These are phyloP conservation scores for Lactarius evosmus DNA, from an alignment of 768 basidiomycete species.

Conservation along the genomic window DNA sequence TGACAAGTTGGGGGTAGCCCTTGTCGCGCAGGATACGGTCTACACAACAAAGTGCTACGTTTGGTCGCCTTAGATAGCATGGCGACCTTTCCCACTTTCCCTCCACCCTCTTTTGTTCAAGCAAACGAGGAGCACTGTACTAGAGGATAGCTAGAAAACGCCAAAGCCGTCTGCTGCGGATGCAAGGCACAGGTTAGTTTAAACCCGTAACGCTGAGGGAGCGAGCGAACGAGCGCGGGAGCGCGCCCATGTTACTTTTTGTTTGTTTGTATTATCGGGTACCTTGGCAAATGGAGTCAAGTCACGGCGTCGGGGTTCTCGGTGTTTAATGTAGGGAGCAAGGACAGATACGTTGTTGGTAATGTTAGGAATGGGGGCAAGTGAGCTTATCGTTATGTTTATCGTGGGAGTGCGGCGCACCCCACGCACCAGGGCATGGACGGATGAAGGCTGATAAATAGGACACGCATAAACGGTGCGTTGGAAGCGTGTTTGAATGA, in stretches of 20 bases:
- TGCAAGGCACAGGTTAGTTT: background rate
- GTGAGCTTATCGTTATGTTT: background rate
- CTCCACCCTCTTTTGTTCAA: no score
- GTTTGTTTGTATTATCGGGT: background rate
- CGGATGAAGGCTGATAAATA: no score
- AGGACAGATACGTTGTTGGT: no score
- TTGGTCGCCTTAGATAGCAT: background rate
- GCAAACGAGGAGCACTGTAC: background rate
- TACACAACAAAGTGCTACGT: background rate
- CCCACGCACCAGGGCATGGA: background rate
- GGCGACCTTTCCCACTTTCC: background rate
- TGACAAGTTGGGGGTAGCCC: slow-evolving; percentile 10
- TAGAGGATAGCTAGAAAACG: background rate
- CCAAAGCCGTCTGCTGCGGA: background rate
- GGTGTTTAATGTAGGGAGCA: background rate
- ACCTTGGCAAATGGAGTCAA: background rate
- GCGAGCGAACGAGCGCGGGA: background rate
- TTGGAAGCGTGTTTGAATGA: background rate
- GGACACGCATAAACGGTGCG: background rate
- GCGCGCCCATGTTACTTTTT: background rate
- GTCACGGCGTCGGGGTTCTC: background rate
- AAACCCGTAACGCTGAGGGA: no score
- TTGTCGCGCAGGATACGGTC: background rate
- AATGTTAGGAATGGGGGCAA: background rate
- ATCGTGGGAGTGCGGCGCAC: background rate